phyloP scores from a whole-genome alignment of 2,329 filamentous ascomycete genomes.

The Endocalyx cinctus region DNA sequence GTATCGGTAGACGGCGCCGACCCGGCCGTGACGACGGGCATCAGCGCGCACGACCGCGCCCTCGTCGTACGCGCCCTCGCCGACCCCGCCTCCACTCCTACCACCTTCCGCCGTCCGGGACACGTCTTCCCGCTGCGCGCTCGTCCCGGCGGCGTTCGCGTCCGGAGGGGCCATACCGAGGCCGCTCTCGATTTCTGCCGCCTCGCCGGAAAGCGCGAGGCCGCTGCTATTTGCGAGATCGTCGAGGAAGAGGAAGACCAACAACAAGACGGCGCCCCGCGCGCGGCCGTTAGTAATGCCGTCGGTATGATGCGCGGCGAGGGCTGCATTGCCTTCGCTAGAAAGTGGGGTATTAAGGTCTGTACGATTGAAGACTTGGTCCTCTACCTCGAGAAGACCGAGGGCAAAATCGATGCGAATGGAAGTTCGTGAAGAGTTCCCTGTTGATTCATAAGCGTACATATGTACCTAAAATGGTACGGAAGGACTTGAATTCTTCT shows the following conservation, averaged over 20 bases:
- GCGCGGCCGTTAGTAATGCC: constrained; percentile 58
- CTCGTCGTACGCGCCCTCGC: constrained; percentile 77
- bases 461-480: too few species aligned
- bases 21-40: constrained; percentile 76
- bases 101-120: constrained; percentile 73
- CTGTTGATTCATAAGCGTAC: too few species aligned
- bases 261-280: too few species aligned
- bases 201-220: constrained; percentile 71
- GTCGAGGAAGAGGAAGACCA: constrained; percentile 79
- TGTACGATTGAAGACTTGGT: constrained; percentile 94
- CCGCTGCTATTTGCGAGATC: constrained; percentile 84
- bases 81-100: constrained; percentile 50
- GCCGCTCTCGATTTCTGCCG: constrained; percentile 87
- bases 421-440: constrained; percentile 30
- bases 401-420: constrained; percentile 54
- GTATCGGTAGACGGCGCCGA: constrained; percentile 78
- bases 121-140: constrained; percentile 86
- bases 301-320: constrained; percentile 92
- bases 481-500: too few species aligned
- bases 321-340: constrained; percentile 82
- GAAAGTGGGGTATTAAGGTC: constrained; percentile 82
- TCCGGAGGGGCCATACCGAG: constrained; percentile 84
- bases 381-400: constrained; percentile 69
- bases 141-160: constrained; percentile 72
- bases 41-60: constrained; percentile 81